These are phyloP conservation scores for Castanea mollissima DNA, from an alignment of 306 rosid species.

Conservation along the genomic window DNA sequence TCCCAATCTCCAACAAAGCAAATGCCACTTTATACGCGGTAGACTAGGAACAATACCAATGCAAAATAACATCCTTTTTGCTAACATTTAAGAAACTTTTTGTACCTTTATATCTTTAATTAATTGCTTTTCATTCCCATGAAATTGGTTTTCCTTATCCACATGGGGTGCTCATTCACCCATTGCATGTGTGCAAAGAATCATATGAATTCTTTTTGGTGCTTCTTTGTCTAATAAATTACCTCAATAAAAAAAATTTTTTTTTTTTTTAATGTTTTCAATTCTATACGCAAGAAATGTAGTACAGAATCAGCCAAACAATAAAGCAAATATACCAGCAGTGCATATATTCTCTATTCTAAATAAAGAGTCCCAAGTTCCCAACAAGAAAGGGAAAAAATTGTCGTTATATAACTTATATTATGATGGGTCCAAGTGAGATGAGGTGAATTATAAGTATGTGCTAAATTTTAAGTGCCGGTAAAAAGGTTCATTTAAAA, in stretches of 20 bases:
- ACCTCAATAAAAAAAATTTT: not conserved
- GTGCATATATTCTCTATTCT: too few relatives aligned
- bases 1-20: conserved; percentile 14
- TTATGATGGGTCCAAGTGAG: too few relatives aligned
- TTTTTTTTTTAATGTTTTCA: too few relatives aligned
- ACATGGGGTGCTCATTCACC: conserved; percentile 3
- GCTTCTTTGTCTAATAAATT: not conserved
- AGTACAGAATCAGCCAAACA: too few relatives aligned
- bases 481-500: too few relatives aligned
- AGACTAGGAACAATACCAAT: conserved; percentile 12
- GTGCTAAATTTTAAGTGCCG: too few relatives aligned
- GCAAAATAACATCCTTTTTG: conserved; percentile 12
- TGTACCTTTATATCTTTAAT: not conserved
- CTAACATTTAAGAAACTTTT: conserved; percentile 14
- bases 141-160: not conserved
- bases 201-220: not conserved
- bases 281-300: too few relatives aligned
- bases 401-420: too few relatives aligned
- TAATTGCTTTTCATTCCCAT: not conserved
- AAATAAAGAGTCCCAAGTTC: too few relatives aligned
- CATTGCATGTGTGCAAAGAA: not conserved
- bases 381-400: too few relatives aligned
- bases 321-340: too few relatives aligned
- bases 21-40: conserved; percentile 5
- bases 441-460: too few relatives aligned